These are phyloP conservation scores for Speleostelium caveatum DNA, from an alignment of 78 protist genomes.

Conservation along the genomic window DNA sequence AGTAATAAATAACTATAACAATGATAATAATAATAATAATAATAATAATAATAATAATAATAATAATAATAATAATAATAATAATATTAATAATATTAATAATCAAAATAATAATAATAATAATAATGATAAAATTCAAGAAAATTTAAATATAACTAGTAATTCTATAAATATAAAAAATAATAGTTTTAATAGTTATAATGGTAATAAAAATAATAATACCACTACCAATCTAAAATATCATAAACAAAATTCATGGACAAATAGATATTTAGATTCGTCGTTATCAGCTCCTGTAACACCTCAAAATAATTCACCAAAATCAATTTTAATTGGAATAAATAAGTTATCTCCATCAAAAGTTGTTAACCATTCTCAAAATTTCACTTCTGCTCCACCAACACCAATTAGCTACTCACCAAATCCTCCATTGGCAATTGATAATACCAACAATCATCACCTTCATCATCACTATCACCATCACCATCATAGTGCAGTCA, in stretches of 20 bases:
- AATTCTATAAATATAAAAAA: neutral
- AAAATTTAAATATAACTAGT: no score
- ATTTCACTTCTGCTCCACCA: conserved; percentile 32
- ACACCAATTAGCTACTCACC: conserved; percentile 60
- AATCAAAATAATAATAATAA: no score
- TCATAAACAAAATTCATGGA: neutral
- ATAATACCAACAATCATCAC: neutral
- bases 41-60: conserved; percentile 20
- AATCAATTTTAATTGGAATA: conserved; percentile 14
- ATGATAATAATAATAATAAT: conserved; percentile 2
- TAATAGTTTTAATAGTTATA: no score
- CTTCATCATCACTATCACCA: neutral
- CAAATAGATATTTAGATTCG: neutral
- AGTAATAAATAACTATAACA: no score
- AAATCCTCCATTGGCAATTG: neutral
- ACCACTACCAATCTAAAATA: neutral
- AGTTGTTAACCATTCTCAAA: neutral
- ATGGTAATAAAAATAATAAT: neutral
- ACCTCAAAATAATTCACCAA: conserved; percentile 67
- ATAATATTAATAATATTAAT: neutral
- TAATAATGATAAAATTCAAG: no score
- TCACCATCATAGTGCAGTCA: neutral
- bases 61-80: conserved; percentile 1
- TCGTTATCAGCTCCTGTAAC: conserved; percentile 65
- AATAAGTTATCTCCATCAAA: conserved; percentile 36